Percentiles rank a stretch among this genome's conserved stretches.
phyloP scores from a whole-genome alignment of 2,329 filamentous ascomycete genomes.

The Xylariaceae sp. region DNA sequence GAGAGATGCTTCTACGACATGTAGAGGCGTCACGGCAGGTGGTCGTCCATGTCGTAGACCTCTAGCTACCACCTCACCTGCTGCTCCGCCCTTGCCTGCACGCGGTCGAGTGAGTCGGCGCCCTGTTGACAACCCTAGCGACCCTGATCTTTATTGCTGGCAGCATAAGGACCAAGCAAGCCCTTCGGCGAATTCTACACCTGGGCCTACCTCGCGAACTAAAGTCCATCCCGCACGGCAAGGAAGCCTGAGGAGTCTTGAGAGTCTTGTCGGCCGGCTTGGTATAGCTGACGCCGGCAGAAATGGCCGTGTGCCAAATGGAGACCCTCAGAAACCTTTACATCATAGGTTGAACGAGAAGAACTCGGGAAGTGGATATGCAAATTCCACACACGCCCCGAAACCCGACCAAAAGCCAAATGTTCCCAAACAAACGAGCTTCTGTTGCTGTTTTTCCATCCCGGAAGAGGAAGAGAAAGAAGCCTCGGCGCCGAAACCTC shows the following conservation, averaged over 20 bases:
- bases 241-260: constrained; percentile 67
- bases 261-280: constrained; percentile 76
- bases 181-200: constrained; percentile 41
- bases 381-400: constrained; percentile 14
- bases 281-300: constrained; percentile 64
- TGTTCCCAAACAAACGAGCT: constrained; percentile 32
- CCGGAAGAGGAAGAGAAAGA: constrained; percentile 39
- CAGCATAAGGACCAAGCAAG: constrained; percentile 86
- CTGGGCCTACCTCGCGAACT: constrained; percentile 38
- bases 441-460: constrained; percentile 51
- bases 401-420: constrained; percentile 27
- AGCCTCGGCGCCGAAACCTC: constrained; percentile 42
- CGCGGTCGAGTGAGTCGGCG: constrained; percentile 29
- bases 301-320: constrained; percentile 26
- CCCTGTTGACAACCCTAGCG: constrained; percentile 45
- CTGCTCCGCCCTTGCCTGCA: constrained; percentile 26
- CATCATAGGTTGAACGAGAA: constrained; percentile 27
- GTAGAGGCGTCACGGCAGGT: constrained; percentile 75
- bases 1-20: constrained; percentile 76
- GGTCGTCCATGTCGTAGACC: constrained; percentile 79
- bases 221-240: constrained; percentile 57
- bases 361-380: constrained; percentile 17
- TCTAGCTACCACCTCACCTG: constrained; percentile 42
- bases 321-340: constrained; percentile 19
- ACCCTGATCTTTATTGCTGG: constrained; percentile 77